Conservation (phyloP, 148 eudicot genomes). For the Heliamphora exappendiculata region DNA sequence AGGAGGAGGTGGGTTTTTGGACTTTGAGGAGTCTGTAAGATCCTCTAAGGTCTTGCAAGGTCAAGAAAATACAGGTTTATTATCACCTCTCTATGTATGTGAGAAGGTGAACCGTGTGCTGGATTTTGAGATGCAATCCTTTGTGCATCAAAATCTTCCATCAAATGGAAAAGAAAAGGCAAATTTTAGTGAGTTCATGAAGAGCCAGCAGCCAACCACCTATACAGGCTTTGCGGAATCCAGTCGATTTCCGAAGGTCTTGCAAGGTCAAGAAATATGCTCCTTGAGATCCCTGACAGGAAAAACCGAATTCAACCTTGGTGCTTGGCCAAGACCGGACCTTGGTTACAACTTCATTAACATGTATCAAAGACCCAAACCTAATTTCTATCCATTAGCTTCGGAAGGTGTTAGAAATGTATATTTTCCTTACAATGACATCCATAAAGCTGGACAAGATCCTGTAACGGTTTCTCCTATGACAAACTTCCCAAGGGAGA, state of each 20-base stretch:
- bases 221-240: constrained; percentile 61
- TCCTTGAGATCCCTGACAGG: constrained; percentile 56
- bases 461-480: constrained; percentile 22
- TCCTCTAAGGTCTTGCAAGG: constrained; percentile 99
- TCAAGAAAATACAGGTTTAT: constrained; percentile 81
- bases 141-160: constrained; percentile 30
- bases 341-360: constrained; percentile 33
- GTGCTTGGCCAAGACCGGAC: constrained; percentile 39
- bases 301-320: constrained; percentile 37
- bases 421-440: constrained; percentile 37
- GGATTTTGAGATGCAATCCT: constrained; percentile 36
- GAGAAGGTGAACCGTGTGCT: constrained; percentile 44
- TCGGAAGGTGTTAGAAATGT: constrained; percentile 67
- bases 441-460: constrained; percentile 32
- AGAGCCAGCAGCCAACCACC: constrained; percentile 30
- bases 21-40: constrained; percentile 75
- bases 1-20: constrained; percentile 54
- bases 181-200: constrained; percentile 29
- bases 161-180: constrained; percentile 24
- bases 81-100: constrained; percentile 48
- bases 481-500: constrained; percentile 28
- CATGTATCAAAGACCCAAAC: constrained; percentile 32
- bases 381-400: constrained; percentile 63
- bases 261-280: constrained; percentile 99
- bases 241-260: constrained; percentile 76